These are phyloP conservation scores for Nicotiana knightiana DNA, from an alignment of 257 asterid species.

Conservation along the genomic window DNA sequence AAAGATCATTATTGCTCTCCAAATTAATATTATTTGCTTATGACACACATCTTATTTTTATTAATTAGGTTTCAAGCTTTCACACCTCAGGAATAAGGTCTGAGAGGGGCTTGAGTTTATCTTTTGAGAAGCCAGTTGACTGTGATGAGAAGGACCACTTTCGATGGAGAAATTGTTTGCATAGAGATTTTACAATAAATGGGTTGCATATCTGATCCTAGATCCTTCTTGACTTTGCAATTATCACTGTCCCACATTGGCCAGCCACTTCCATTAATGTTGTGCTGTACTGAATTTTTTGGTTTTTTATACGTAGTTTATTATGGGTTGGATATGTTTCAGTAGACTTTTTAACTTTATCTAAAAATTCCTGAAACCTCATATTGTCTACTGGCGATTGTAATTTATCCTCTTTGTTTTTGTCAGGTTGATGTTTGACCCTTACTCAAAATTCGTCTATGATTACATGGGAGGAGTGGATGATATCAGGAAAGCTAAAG, in stretches of 20 bases:
- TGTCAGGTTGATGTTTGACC: slow-evolving; percentile 34
- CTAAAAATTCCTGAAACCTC: not conserved
- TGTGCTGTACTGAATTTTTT: not conserved
- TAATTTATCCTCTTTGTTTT: not conserved
- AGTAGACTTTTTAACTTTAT: not conserved
- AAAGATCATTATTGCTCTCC: not conserved
- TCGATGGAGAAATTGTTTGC: slow-evolving; percentile 32
- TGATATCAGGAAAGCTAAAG: slow-evolving; percentile 31
- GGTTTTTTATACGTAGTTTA: not conserved
- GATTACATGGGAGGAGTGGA: slow-evolving; percentile 31
- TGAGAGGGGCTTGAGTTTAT: slow-evolving; percentile 1
- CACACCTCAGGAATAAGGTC: slow-evolving; percentile 21
- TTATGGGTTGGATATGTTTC: not conserved
- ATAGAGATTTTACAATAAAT: slow-evolving; percentile 29
- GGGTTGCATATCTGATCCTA: slow-evolving; percentile 20
- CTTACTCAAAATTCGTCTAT: slow-evolving; percentile 23
- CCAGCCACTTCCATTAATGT: not conserved
- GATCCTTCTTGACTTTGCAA: not conserved
- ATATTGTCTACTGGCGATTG: not conserved
- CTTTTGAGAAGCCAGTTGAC: slow-evolving; percentile 14
- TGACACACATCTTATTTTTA: not conserved
- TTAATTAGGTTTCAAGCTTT: slow-evolving; percentile 29
- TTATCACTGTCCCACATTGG: not conserved
- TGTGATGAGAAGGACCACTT: slow-evolving; percentile 19
- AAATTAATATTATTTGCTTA: not conserved